Evolutionary conservation across 108 stramenopile genomes (phyloP).

Genomic region (Hondaea fermentalgiana): DNA sequence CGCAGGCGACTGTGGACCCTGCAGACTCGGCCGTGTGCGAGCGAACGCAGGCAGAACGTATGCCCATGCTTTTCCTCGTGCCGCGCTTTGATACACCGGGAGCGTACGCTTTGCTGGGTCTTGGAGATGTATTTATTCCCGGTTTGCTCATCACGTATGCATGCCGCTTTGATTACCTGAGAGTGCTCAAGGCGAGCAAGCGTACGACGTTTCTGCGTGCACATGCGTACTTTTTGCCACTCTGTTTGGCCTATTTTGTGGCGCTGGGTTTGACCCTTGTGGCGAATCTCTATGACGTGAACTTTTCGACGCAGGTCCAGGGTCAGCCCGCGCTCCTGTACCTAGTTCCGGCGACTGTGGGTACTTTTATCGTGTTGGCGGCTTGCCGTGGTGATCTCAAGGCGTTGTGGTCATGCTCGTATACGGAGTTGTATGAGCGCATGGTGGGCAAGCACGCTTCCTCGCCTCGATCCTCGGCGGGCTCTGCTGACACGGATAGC

Average conservation of each 20-base stretch:
- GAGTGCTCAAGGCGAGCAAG: neutral
- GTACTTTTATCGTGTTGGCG: neutral
- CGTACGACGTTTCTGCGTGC: neutral
- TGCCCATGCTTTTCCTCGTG: slow-evolving; percentile 19
- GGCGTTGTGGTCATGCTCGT: neutral
- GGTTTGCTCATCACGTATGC: slow-evolving; percentile 1
- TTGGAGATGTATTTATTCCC: slow-evolving; percentile 23
- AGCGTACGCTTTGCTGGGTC: slow-evolving; percentile 3
- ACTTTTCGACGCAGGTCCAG: neutral
- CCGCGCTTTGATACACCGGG: neutral
- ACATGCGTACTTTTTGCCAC: neutral
- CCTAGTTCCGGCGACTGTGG: neutral
- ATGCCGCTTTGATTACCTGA: neutral
- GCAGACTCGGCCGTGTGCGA: neutral
- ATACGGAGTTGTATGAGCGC: neutral
- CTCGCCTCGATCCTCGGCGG: neutral
- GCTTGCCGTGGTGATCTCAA: neutral
- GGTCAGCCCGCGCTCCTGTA: slow-evolving; percentile 23
- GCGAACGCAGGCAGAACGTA: neutral
- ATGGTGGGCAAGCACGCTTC: neutral
- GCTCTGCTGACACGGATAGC: neutral
- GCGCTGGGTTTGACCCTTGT: neutral
- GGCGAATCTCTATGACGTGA: neutral
- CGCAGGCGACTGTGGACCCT: neutral
- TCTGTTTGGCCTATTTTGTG: neutral